Evolutionary conservation across 805 yeast species (phyloP).

Genomic region (Teunomyces panamensis): DNA sequence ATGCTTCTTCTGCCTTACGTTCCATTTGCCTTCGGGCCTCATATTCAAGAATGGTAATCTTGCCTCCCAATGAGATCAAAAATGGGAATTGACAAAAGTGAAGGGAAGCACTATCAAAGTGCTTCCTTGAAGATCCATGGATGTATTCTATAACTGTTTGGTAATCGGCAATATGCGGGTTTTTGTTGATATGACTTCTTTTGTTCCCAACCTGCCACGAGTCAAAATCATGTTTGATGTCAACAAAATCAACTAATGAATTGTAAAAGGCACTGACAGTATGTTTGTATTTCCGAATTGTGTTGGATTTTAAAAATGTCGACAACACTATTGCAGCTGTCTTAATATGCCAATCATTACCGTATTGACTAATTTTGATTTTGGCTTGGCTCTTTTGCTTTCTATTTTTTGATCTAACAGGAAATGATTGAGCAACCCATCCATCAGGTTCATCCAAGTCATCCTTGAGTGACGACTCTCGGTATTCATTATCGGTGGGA

Average conservation of each 20-base stretch:
- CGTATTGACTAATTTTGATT: conserved; percentile 58
- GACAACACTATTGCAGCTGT: conserved; percentile 62
- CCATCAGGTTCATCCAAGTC: conserved; percentile 10
- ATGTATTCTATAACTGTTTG: conserved; percentile 47
- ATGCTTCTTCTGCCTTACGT: conserved; percentile 84
- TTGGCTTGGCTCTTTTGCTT: conserved; percentile 20
- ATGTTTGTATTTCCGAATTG: conserved; percentile 23
- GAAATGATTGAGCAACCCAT: background rate
- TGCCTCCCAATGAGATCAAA: conserved; percentile 75
- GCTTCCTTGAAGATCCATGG: conserved; percentile 35
- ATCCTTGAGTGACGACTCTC: conserved; percentile 20
- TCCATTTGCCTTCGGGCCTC: conserved; percentile 83
- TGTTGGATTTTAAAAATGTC: conserved; percentile 54
- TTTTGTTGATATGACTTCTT: conserved; percentile 2
- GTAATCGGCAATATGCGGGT: conserved; percentile 22
- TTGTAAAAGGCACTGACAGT: conserved; percentile 63
- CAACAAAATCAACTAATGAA: conserved; percentile 74
- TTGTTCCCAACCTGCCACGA: conserved; percentile 62
- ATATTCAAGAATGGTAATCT: conserved; percentile 75
- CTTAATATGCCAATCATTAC: conserved; percentile 77
- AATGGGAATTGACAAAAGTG: conserved; percentile 85
- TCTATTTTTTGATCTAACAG: background rate
- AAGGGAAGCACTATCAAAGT: conserved; percentile 29
- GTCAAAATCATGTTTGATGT: conserved; percentile 76
- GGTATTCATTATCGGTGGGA: conserved; percentile 18